Conservation (phyloP, 2,329 filamentous ascomycete genomes). For the Lachnum nothofagi region DNA sequence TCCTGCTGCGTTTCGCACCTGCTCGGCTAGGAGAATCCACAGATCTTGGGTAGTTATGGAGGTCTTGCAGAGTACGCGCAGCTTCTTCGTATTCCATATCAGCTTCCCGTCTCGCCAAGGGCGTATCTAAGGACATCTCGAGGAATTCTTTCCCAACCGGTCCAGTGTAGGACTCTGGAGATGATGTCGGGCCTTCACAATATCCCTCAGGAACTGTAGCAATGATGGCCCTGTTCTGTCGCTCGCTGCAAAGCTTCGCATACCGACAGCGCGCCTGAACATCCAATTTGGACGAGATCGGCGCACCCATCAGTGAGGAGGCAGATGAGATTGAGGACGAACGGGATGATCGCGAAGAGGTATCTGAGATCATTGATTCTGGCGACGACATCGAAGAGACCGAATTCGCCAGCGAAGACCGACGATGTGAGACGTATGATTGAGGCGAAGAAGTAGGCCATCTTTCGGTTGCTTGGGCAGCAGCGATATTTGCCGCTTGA, state of each 20-base stretch:
- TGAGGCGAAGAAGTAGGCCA: slow-evolving; percentile 52
- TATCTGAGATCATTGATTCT: slow-evolving; percentile 64
- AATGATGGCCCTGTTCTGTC: slow-evolving; percentile 48
- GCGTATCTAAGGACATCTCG: slow-evolving; percentile 46
- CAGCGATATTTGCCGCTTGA: slow-evolving; percentile 44
- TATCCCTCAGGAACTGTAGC: slow-evolving; percentile 54
- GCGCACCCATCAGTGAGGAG: slow-evolving; percentile 57
- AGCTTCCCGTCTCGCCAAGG: slow-evolving; percentile 41
- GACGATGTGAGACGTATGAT: slow-evolving; percentile 46
- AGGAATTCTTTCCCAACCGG: slow-evolving; percentile 48
- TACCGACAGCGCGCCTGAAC: slow-evolving; percentile 60
- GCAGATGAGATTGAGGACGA: slow-evolving; percentile 61
- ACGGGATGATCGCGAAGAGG: slow-evolving; percentile 49
- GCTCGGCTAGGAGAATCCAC: slow-evolving; percentile 35
- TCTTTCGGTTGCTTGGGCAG: slow-evolving; percentile 48
- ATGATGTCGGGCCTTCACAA: slow-evolving; percentile 48
- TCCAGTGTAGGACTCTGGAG: slow-evolving; percentile 53
- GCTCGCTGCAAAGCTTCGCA: slow-evolving; percentile 54
- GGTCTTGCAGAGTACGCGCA: slow-evolving; percentile 53
- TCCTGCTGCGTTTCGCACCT: slow-evolving; percentile 55
- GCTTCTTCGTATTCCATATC: slow-evolving; percentile 50
- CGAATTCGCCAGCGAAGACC: slow-evolving; percentile 59
- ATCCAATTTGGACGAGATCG: slow-evolving; percentile 49
- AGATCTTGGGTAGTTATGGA: slow-evolving; percentile 50
- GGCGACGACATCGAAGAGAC: slow-evolving; percentile 60